Evolutionary conservation across 148 eudicot genomes (phyloP), one percentile per base, ranked within the genome.

Genomic region (Rheum nobile): DNA sequence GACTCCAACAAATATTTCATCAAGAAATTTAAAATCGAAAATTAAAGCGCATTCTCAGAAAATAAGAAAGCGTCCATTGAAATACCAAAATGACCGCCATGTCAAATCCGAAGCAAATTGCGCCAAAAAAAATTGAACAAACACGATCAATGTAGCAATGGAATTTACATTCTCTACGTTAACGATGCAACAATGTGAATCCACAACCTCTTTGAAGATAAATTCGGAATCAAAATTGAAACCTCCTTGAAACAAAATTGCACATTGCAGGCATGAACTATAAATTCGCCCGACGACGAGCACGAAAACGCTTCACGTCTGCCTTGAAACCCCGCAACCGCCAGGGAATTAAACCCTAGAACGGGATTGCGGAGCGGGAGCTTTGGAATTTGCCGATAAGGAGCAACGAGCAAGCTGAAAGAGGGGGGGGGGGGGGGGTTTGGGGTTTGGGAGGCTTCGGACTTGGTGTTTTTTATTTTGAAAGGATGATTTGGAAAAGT

Each of bases 351-450:
- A 29, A 29, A 31, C 34, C 68, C n/a, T 31, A 63, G 68, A 63
- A 29, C 17, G 68, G 37, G n/a, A 61, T 12, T 61, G 37, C 70
- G 70, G 70, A 65, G 70, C 70, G 41, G 39, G 70, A 65, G 17
- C 70, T 16, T 14, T 31, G 70, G 41, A 32, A 65, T 65, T 34
- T 13, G 70, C 14, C 21, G 68, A 61, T 61, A 26, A 37, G 16
- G 70, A 65, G 70, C 70, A 65, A 65, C 32, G 39, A 65, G 70
- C 39, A 14, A 65, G 70, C 70, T 14, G 39, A 65, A 59, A 65
- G 70, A 65, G 21, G 39, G 70, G 39, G 21, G 21, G 5, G 14
- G 14, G n/a, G n/a, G n/a, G n/a, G n/a, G n/a, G n/a, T n/a, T n/a
- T n/a, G n/a, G n/a, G n/a, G n/a, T 32, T 54, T 57, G 65, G 31